These are phyloP conservation scores for Ilyonectria robusta DNA, from an alignment of 2,329 filamentous ascomycete species.

Conservation along the genomic window DNA sequence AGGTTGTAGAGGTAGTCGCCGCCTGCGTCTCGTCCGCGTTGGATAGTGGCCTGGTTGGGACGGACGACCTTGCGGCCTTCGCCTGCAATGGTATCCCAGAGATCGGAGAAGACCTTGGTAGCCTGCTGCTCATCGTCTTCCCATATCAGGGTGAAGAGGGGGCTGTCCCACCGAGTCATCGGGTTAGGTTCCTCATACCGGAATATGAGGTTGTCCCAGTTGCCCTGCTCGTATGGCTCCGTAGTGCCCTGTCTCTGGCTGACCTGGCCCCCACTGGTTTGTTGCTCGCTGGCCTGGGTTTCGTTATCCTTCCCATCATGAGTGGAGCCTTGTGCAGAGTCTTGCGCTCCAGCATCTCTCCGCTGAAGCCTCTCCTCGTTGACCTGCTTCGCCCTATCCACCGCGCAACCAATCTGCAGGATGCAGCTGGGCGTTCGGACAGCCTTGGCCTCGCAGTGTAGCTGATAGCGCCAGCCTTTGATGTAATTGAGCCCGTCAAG, in stretches of 20 bases:
- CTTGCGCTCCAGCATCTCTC: constrained; percentile 24
- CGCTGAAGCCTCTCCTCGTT: constrained; percentile 71
- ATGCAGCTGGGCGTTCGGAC: constrained; percentile 82
- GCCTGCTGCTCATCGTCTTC: constrained; percentile 78
- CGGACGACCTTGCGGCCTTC: constrained; percentile 74
- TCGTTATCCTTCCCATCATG: background rate
- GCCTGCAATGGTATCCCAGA: constrained; percentile 83
- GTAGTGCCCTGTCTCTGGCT: constrained; percentile 36
- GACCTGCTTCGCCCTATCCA: constrained; percentile 66
- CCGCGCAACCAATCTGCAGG: constrained; percentile 73
- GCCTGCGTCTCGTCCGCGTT: constrained; percentile 72
- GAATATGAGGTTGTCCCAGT: constrained; percentile 86
- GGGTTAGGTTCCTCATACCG: constrained; percentile 89
- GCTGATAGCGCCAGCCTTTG: constrained; percentile 90
- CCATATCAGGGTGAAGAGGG: constrained; percentile 84
- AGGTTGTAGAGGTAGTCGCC: constrained; percentile 85
- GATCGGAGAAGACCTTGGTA: constrained; percentile 69
- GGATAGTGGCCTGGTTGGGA: constrained; percentile 83
- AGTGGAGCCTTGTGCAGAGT: background rate
- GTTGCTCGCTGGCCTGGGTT: background rate
- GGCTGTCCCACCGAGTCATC: constrained; percentile 88
- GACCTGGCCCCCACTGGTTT: constrained; percentile 8
- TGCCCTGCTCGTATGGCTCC: constrained; percentile 66
- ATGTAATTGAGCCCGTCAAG: constrained; percentile 89
- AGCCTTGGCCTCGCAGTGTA: constrained; percentile 88